Percentiles rank a stretch among this genome's conserved stretches.
Conservation (phyloP, 2,329 filamentous ascomycete genomes). For the Orbilia blumenaviensis region DNA sequence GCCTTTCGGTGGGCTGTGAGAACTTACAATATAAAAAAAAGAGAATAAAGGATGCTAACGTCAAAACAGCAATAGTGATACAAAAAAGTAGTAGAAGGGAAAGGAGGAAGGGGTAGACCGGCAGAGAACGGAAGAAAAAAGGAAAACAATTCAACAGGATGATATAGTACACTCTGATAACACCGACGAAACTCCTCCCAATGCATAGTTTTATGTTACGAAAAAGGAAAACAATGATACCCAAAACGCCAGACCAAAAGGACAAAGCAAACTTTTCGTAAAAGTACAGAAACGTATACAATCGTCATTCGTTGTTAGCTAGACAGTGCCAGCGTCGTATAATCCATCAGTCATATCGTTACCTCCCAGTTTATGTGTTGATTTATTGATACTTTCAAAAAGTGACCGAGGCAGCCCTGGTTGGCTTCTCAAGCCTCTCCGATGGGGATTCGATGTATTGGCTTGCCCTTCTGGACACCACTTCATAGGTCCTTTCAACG, state of each 20-base stretch:
- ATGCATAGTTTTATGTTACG: background rate
- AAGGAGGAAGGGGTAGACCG: background rate
- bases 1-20: no score
- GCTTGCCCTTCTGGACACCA: constrained; percentile 17
- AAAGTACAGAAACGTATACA: background rate
- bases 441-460: background rate
- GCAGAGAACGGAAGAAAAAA: background rate
- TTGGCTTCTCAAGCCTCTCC: no score
- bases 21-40: background rate
- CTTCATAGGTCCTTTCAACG: constrained; percentile 37
- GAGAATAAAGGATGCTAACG: background rate
- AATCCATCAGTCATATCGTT: background rate
- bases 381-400: background rate
- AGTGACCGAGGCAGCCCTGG: background rate
- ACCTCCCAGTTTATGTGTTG: background rate
- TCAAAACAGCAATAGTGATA: background rate
- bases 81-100: no score
- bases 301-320: background rate
- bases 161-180: background rate
- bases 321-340: background rate
- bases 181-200: background rate
- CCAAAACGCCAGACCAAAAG: background rate
- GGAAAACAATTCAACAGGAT: background rate
- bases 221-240: background rate
- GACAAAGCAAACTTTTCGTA: background rate